These are phyloP conservation scores for Mycena albidolilacea DNA, from an alignment of 768 basidiomycete genomes.

Conservation along the genomic window DNA sequence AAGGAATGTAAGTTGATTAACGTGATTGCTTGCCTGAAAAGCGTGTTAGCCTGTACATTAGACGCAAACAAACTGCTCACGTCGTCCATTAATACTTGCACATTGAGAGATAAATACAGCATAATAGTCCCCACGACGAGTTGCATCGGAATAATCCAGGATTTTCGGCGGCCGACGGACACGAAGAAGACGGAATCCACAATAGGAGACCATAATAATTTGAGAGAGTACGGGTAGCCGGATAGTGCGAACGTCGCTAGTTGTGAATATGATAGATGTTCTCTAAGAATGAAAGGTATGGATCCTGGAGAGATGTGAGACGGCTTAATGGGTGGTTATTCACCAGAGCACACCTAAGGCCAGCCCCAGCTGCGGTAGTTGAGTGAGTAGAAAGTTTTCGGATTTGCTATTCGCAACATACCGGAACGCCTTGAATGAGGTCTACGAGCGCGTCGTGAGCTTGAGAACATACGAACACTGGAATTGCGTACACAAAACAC, in stretches of 20 bases:
- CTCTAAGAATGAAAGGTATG: conserved; percentile 94
- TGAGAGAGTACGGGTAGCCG: conserved; percentile 96
- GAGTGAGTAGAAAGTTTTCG: conserved; percentile 27
- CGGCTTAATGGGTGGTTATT: conserved; percentile 4
- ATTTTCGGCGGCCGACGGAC: conserved; percentile 93
- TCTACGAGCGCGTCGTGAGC: conserved; percentile 56
- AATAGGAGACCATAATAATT: conserved; percentile 97
- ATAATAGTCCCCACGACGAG: conserved; percentile 87
- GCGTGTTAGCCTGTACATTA: conserved; percentile 29
- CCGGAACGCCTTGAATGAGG: conserved; percentile 91
- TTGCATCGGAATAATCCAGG: conserved; percentile 99
- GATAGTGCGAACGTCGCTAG: conserved; percentile 94
- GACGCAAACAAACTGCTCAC: conserved; percentile 57
- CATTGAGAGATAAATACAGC: conserved; percentile 82
- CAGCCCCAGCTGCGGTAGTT: conserved; percentile 76
- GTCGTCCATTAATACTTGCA: conserved; percentile 82
- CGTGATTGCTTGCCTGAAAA: conserved; percentile 83
- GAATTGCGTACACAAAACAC: conserved; percentile 82
- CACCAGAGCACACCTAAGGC: conserved; percentile 75
- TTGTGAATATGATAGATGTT: conserved; percentile 97
- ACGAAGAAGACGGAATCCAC: conserved; percentile 92
- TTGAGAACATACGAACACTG: conserved; percentile 13
- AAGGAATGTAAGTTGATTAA: conserved; percentile 82
- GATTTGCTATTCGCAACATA: conserved; percentile 57
- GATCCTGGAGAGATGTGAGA: conserved; percentile 71